phyloP scores from a whole-genome alignment of 768 basidiomycete species.

The Boletus rufocinnamomeus region DNA sequence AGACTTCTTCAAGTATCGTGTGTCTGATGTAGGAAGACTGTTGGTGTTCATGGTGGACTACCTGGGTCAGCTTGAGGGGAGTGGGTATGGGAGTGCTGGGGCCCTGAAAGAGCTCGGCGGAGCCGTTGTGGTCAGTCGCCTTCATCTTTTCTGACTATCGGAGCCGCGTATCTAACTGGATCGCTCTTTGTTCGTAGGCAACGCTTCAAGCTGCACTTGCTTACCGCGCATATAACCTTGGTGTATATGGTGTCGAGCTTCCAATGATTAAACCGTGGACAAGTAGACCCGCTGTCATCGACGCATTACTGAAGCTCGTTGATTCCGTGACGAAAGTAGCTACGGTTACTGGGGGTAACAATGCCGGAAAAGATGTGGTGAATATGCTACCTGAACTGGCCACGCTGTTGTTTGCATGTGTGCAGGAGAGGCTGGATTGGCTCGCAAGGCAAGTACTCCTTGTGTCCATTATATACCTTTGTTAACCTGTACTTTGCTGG shows the following conservation, averaged over 20 bases:
- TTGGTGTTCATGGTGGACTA: constrained; percentile 58
- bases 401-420: constrained; percentile 59
- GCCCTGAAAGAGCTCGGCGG: constrained; percentile 44
- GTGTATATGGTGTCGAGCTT: constrained; percentile 75
- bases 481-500: constrained; percentile 3
- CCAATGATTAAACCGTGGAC: constrained; percentile 85
- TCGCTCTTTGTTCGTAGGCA: constrained; percentile 45
- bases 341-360: constrained; percentile 13
- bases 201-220: constrained; percentile 71
- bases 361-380: constrained; percentile 40
- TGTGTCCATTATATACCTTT: background rate
- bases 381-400: constrained; percentile 68
- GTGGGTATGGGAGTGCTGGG: constrained; percentile 22
- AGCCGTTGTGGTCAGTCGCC: constrained; percentile 56
- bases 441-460: constrained; percentile 50
- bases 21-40: constrained; percentile 65
- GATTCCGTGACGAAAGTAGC: constrained; percentile 50
- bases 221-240: constrained; percentile 69
- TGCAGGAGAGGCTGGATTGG: constrained; percentile 71
- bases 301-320: constrained; percentile 72
- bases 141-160: background rate
- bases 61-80: constrained; percentile 26
- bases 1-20: constrained; percentile 77
- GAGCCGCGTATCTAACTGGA: background rate
- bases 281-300: constrained; percentile 65